Percentiles rank a stretch among this genome's conserved stretches.
Evolutionary conservation across 2,329 filamentous ascomycete genomes (phyloP).

Genomic region (Graphilbum fragrans): DNA sequence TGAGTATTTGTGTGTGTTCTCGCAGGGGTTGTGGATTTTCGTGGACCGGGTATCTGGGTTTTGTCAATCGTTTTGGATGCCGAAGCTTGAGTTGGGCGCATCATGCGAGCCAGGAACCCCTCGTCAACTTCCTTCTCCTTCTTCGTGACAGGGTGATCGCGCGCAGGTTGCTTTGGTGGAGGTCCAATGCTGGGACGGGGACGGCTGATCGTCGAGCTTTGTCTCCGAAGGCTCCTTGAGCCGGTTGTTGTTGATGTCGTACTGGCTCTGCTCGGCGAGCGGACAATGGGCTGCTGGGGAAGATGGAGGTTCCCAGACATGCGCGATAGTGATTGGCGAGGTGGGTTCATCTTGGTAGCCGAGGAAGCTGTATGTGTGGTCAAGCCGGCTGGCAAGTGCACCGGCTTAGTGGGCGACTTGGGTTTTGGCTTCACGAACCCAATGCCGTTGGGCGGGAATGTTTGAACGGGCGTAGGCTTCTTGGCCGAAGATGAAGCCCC

Average conservation of each 20-base stretch:
- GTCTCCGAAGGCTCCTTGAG: conserved; percentile 25
- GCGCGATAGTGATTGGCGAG: conserved; percentile 28
- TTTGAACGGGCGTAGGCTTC: conserved; percentile 30
- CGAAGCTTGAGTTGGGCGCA: conserved; percentile 60
- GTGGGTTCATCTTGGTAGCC: conserved; percentile 41
- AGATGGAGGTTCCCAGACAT: conserved; percentile 24
- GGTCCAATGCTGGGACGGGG: conserved; percentile 42
- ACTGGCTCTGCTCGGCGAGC: conserved; percentile 35
- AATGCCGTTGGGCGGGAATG: conserved; percentile 21
- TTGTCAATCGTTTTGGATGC: conserved; percentile 58
- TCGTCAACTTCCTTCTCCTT: conserved; percentile 50
- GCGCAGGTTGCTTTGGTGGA: conserved; percentile 43
- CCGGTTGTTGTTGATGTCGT: conserved; percentile 12
- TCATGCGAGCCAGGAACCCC: conserved; percentile 69
- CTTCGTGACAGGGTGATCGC: conserved; percentile 33
- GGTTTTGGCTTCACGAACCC: conserved; percentile 46
- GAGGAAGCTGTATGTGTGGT: conserved; percentile 60
- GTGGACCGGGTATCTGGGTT: conserved; percentile 31
- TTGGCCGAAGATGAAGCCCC: conserved; percentile 22
- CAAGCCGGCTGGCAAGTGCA: conserved; percentile 53
- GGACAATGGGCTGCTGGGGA: conserved; percentile 18
- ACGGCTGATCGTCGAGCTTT: conserved; percentile 31
- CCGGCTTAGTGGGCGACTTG: conserved; percentile 58
- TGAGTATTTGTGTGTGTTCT: background rate
- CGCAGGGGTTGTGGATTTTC: background rate